Base-by-base conservation (phyloP, 202 grass and related monocot species). In the Saccharum hybrid region DNA sequence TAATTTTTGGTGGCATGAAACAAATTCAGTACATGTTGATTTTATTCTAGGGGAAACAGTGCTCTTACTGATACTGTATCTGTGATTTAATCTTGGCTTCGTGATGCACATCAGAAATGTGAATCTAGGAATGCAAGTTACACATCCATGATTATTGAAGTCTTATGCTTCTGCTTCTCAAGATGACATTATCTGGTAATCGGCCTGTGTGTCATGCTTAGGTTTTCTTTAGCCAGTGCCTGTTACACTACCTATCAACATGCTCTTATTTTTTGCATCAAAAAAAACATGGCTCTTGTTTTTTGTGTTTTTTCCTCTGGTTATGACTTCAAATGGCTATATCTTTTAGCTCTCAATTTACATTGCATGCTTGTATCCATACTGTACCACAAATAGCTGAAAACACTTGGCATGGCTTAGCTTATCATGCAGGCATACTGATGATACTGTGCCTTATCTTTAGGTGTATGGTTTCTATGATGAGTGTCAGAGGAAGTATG, bases 191-290 rank as follows among this genome's bases (percentile, higher is more conserved):
- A 13, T 88, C 51, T 2, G 4, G 52, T 68, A 73, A 60, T 15
- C 18, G 33, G 16, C 28, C 15, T 73, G 10, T 12, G 6, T 43
- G 10, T 30, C 46, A 66, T 66, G 5, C 15, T 81, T 75, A 59
- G 0, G n/a, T 77, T 82, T 60, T 31, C 38, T 72, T 61, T 83
- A 61, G 16, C 16, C 23, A 68, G 10, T 82, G 0, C 14, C 2
- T 61, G 8, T 45, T 67, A 65, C 71, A 26, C 13, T 59, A 51
- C 60, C 10, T 38, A 8, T 46, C 13, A 59, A 63, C 49, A 87
- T 68, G 31, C 31, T 33, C 31, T 33, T 33, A 33, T 33, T 33
- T 33, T 33, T 3, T 33, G 31, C 28, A 28, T 28, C 26, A 28
- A 28, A 28, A 28, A 28, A 28, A 33, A 33, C 31, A 33, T 33